A percentile compares a stretch with the other conserved stretches of the same genome.
These are phyloP conservation scores for Alternaria sp. DNA, from an alignment of 2,329 filamentous ascomycete genomes.

Conservation along the genomic window DNA sequence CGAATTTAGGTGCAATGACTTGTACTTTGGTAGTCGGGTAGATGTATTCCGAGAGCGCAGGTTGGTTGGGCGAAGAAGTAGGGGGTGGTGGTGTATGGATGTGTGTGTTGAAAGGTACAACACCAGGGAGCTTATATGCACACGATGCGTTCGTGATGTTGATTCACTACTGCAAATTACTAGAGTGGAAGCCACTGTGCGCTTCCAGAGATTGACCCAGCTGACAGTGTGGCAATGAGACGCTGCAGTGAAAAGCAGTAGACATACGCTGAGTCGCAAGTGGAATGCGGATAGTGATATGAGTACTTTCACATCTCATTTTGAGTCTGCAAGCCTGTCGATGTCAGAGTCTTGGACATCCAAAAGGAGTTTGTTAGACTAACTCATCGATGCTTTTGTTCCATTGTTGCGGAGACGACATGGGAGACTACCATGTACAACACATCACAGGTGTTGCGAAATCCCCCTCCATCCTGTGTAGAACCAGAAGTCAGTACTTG, in stretches of 20 bases:
- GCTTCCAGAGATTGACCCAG: background rate
- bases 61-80: background rate
- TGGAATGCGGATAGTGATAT: background rate
- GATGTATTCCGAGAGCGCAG: background rate
- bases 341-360: background rate
- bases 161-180: background rate
- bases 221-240: background rate
- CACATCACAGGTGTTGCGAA: constrained; percentile 15
- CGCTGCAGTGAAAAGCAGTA: too few relatives aligned
- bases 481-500: constrained; percentile 34
- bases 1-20: background rate
- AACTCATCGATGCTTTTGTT: background rate
- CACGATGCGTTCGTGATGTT: background rate
- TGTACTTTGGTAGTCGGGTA: background rate
- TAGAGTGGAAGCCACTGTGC: background rate
- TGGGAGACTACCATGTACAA: background rate
- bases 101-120: background rate
- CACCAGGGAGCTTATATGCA: background rate
- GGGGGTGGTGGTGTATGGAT: background rate
- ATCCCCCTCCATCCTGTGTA: constrained; percentile 30
- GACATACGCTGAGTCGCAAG: background rate
- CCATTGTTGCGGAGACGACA: background rate
- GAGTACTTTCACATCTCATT: background rate
- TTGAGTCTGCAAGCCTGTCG: background rate
- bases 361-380: too few relatives aligned